Conservation (phyloP, 2,329 filamentous ascomycete species). For the Sclerotinia subarctica region DNA sequence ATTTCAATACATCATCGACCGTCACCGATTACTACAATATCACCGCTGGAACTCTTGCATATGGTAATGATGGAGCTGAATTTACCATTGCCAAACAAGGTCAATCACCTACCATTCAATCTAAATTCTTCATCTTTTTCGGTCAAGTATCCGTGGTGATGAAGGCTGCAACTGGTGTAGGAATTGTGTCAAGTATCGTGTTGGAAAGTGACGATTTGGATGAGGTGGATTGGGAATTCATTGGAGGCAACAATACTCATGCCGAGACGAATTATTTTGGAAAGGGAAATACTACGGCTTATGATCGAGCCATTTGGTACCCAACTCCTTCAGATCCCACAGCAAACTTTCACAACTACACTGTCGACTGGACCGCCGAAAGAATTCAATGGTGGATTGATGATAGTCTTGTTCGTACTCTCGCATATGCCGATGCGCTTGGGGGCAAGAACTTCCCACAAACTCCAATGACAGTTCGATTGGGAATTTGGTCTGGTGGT, state of each 20-base stretch:
- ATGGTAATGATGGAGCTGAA: conserved; percentile 60
- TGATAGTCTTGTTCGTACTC: conserved; percentile 59
- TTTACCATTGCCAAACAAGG: conserved; percentile 69
- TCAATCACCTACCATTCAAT: conserved; percentile 75
- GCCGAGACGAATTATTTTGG: conserved; percentile 75
- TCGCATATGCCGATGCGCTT: conserved; percentile 59
- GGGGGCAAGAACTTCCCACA: conserved; percentile 67
- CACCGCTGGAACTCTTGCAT: conserved; percentile 62
- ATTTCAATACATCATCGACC: conserved; percentile 59
- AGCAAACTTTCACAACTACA: conserved; percentile 65
- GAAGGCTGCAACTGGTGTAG: conserved; percentile 70
- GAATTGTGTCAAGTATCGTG: conserved; percentile 80
- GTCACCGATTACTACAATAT: conserved; percentile 62
- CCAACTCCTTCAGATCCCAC: conserved; percentile 53
- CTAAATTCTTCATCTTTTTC: conserved; percentile 83
- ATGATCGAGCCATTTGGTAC: conserved; percentile 65
- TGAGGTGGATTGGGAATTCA: conserved; percentile 84
- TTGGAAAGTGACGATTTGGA: conserved; percentile 80
- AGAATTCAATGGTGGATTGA: conserved; percentile 69
- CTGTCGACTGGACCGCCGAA: conserved; percentile 68
- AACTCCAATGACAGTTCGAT: conserved; percentile 68
- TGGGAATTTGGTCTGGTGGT: conserved; percentile 65
- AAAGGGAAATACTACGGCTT: conserved; percentile 69
- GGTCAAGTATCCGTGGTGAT: conserved; percentile 75
- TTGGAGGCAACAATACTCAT: conserved; percentile 61